A percentile compares a stretch with the other conserved stretches of the same genome.
Conservation (phyloP, 1,139 yeast species). For the Suhomyces kunorum region DNA sequence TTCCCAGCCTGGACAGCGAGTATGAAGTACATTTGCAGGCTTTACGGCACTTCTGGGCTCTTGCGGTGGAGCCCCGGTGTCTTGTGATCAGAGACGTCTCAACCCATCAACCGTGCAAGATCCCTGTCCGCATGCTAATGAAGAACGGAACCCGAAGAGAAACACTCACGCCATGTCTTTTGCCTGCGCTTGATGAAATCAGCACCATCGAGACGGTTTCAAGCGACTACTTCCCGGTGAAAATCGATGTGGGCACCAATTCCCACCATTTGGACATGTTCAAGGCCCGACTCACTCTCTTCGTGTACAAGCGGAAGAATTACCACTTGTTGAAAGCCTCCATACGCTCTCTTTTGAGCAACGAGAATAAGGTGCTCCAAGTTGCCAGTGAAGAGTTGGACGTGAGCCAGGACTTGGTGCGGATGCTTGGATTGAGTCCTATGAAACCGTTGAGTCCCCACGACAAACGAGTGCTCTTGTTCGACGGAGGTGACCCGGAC, state of each 20-base stretch:
- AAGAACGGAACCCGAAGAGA: conserved; percentile 30
- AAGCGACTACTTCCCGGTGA: conserved; percentile 46
- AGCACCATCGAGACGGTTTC: conserved; percentile 42
- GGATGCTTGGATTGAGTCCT: conserved; percentile 28
- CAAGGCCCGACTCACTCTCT: conserved; percentile 47
- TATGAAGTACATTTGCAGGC: conserved; percentile 77
- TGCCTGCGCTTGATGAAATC: conserved; percentile 62
- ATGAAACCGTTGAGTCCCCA: conserved; percentile 29
- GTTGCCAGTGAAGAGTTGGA: conserved; percentile 32
- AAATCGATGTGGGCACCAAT: conserved; percentile 41
- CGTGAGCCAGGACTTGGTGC: conserved; percentile 27
- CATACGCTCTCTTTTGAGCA: conserved; percentile 38
- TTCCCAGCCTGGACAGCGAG: conserved; percentile 50
- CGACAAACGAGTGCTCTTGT: conserved; percentile 39
- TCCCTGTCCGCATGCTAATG: conserved; percentile 50
- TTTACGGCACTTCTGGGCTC: conserved; percentile 86
- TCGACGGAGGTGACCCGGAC: conserved; percentile 26
- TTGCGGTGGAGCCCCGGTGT: conserved; percentile 81
- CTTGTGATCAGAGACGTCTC: conserved; percentile 71
- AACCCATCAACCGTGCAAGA: conserved; percentile 52
- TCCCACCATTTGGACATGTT: conserved; percentile 45
- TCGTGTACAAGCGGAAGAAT: conserved; percentile 49
- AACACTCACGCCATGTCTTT: conserved; percentile 60
- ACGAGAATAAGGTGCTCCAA: conserved; percentile 34
- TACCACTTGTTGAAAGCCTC: conserved; percentile 43